These are phyloP conservation scores for Daldinia eschscholtzii DNA, from an alignment of 2,329 filamentous ascomycete genomes.

Conservation along the genomic window DNA sequence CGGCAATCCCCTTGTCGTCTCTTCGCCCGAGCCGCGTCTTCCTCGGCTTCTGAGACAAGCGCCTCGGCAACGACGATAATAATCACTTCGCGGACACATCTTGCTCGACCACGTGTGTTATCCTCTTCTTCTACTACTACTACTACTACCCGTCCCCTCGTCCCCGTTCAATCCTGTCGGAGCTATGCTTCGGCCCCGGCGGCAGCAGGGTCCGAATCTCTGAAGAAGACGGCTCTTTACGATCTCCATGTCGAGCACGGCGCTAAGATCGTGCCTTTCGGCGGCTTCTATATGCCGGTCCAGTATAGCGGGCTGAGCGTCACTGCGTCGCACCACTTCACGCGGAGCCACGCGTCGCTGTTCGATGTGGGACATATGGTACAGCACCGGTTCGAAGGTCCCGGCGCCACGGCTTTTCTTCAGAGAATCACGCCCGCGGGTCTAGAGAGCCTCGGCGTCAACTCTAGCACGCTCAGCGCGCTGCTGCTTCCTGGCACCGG, in stretches of 20 bases:
- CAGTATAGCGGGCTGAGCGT: constrained; percentile 85
- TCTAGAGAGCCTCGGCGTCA: constrained; percentile 71
- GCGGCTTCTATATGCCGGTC: constrained; percentile 91
- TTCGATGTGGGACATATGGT: constrained; percentile 99
- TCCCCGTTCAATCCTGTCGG: constrained; percentile 32
- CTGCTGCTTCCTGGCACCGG: constrained; percentile 84
- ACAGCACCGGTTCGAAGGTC: constrained; percentile 86
- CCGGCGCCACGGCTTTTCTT: constrained; percentile 83
- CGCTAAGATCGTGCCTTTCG: constrained; percentile 97
- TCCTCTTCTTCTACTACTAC: neutral
- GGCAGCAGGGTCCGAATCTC: constrained; percentile 40
- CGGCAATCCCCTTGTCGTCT: constrained; percentile 19
- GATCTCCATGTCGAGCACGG: constrained; percentile 82
- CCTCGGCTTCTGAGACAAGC: constrained; percentile 11
- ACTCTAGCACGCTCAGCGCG: constrained; percentile 85
- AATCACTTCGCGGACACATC: constrained; percentile 5
- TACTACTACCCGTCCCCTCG: neutral
- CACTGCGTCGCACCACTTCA: constrained; percentile 89
- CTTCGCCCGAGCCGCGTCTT: constrained; percentile 24
- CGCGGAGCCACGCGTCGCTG: constrained; percentile 85
- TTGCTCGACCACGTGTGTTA: constrained; percentile 10
- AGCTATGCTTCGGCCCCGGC: constrained; percentile 43
- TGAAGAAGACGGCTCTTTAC: constrained; percentile 79
- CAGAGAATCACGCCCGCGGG: constrained; percentile 85
- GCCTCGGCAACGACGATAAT: constrained; percentile 4